phyloP scores from a whole-genome alignment of 1,284 basidiomycete genomes.

The Meira nashicola region DNA sequence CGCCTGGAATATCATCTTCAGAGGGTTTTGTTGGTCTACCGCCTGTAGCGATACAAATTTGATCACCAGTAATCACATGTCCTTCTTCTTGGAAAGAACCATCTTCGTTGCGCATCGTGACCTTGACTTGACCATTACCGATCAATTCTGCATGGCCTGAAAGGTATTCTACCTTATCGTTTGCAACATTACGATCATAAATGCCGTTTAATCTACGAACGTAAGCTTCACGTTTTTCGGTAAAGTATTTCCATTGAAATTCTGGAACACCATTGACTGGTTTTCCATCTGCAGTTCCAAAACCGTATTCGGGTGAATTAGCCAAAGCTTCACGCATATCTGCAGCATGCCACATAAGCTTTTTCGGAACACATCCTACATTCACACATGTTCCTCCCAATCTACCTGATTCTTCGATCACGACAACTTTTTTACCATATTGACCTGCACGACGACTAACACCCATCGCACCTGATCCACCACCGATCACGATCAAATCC shows the following conservation, averaged over 20 bases:
- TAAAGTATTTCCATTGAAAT: conserved; percentile 87
- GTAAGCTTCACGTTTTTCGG: conserved; percentile 91
- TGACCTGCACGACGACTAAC: conserved; percentile 65
- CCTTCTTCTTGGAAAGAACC: conserved; percentile 58
- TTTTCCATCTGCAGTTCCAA: conserved; percentile 54
- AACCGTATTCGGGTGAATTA: conserved; percentile 72
- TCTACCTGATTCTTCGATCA: conserved; percentile 72
- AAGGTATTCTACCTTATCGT: conserved; percentile 84
- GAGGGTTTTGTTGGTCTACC: conserved; percentile 76
- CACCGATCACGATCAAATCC: conserved; percentile 51
- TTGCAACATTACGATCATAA: conserved; percentile 74
- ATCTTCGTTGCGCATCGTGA: conserved; percentile 41
- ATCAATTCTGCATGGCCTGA: conserved; percentile 64
- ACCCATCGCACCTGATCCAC: conserved; percentile 52
- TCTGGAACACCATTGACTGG: conserved; percentile 49
- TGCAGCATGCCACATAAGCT: conserved; percentile 99
- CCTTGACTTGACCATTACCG: conserved; percentile 42
- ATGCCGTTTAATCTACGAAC: conserved; percentile 85
- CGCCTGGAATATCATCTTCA: conserved; percentile 79
- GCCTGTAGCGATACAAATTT: conserved; percentile 68
- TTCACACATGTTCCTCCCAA: conserved; percentile 96
- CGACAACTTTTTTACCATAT: conserved; percentile 87
- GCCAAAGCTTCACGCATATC: conserved; percentile 74
- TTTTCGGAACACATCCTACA: conserved; percentile 60
- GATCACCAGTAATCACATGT: conserved; percentile 42